Evolutionary conservation across 2,329 filamentous ascomycete species (phyloP).

Genomic region (Nothophoma quercina): DNA sequence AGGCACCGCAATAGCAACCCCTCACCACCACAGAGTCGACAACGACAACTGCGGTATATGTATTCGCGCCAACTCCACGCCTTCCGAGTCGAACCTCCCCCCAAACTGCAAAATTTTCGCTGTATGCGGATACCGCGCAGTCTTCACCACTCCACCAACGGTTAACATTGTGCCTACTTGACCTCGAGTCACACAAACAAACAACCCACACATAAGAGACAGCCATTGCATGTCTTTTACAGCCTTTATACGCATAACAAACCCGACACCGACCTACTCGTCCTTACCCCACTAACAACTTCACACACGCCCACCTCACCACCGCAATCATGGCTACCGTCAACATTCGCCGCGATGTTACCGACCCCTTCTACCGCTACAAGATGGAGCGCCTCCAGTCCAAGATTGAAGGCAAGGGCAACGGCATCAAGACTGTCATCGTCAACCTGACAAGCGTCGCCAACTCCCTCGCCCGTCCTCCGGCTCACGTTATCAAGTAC

Average conservation of each 20-base stretch:
- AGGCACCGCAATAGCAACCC: slow-evolving; percentile 40
- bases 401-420: slow-evolving; percentile 99
- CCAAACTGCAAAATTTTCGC: slow-evolving; percentile 97
- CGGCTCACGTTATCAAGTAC: slow-evolving; percentile 98
- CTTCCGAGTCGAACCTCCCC: slow-evolving; percentile 91
- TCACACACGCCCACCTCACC: slow-evolving; percentile 41
- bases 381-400: slow-evolving; percentile 99
- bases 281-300: slow-evolving; percentile 11
- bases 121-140: slow-evolving; percentile 94
- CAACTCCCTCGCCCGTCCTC: slow-evolving; percentile 87
- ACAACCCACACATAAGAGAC: slow-evolving; percentile 32
- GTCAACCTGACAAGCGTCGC: slow-evolving; percentile 96
- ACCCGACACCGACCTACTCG: slow-evolving; percentile 26
- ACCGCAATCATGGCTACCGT: slow-evolving; percentile 89
- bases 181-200: slow-evolving; percentile 52
- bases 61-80: slow-evolving; percentile 97
- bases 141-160: slow-evolving; percentile 88
- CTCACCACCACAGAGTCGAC: slow-evolving; percentile 37
- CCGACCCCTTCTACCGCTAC: slow-evolving; percentile 99
- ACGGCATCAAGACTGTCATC: slow-evolving; percentile 98
- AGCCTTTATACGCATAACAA: slow-evolving; percentile 59
- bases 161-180: slow-evolving; percentile 68
- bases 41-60: slow-evolving; percentile 77
- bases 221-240: slow-evolving; percentile 68
- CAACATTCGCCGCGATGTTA: slow-evolving; percentile 96